Conservation (phyloP, 495 filamentous ascomycete species). For the Friedmanniomyces simplex region DNA sequence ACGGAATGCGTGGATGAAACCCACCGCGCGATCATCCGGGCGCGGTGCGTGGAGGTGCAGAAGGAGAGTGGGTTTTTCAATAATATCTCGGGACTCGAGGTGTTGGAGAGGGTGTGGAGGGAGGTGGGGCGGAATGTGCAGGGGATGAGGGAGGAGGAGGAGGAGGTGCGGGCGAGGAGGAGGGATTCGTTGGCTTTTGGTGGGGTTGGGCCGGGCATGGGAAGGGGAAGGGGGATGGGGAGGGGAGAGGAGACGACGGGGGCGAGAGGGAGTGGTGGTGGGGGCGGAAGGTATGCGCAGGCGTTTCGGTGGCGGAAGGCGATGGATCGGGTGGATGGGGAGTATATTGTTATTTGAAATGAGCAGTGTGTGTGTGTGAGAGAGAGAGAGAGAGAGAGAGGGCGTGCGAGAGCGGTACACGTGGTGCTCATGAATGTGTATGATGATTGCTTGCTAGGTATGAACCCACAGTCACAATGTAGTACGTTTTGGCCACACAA, state of each 20-base stretch:
- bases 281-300: slow-evolving; percentile 23
- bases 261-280: background rate
- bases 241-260: no score
- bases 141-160: slow-evolving; percentile 24
- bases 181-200: slow-evolving; percentile 36
- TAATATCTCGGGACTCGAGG: slow-evolving; percentile 74
- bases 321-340: slow-evolving; percentile 67
- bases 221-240: no score
- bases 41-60: slow-evolving; percentile 76
- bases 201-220: no score
- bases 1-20: slow-evolving; percentile 79
- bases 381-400: no score
- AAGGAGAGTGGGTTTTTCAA: slow-evolving; percentile 84
- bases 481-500: no score
- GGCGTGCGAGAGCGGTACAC: no score
- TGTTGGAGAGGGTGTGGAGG: slow-evolving; percentile 77
- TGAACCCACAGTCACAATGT: no score
- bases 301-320: slow-evolving; percentile 68
- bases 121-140: slow-evolving; percentile 28
- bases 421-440: no score
- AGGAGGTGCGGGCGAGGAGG: slow-evolving; percentile 16
- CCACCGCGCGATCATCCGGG: slow-evolving; percentile 65
- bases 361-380: no score
- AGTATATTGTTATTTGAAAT: slow-evolving; percentile 72
- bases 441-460: no score